phyloP scores from a whole-genome alignment of 192 early-diverging fungal genomes.

The Backusella westeae region DNA sequence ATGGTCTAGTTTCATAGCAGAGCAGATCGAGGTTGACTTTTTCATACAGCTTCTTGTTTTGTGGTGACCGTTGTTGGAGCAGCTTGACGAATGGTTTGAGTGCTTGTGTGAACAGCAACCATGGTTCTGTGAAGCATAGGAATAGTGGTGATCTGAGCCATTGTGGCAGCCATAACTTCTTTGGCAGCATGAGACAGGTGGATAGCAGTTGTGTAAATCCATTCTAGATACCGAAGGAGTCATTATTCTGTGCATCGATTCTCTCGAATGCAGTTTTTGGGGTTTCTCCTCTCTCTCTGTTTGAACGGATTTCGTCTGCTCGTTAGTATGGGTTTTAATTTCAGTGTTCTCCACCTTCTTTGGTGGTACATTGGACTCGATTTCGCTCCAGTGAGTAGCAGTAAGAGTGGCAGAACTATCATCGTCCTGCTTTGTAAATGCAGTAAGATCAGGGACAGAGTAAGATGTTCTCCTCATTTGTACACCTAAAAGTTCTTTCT shows the following conservation, averaged over 20 bases:
- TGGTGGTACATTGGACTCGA: background rate
- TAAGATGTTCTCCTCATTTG: constrained; percentile 5
- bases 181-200: background rate
- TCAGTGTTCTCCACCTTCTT: background rate
- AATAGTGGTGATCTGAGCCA: background rate
- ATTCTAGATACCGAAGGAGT: background rate
- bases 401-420: background rate
- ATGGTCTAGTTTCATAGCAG: background rate
- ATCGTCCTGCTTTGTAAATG: constrained; percentile 2
- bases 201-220: background rate
- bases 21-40: background rate
- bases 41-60: background rate
- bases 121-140: background rate
- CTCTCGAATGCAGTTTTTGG: background rate
- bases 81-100: background rate
- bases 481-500: constrained; percentile 11
- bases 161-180: background rate
- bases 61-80: background rate
- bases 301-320: background rate
- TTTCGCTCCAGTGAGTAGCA: background rate
- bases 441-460: constrained; percentile 18
- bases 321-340: background rate
- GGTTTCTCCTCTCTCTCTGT: background rate
- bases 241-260: background rate
- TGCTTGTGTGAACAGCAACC: background rate